Percentiles rank a stretch among this genome's conserved stretches.
Conservation (phyloP, 2,329 filamentous ascomycete species). For the Coleophoma eucalyptorum region DNA sequence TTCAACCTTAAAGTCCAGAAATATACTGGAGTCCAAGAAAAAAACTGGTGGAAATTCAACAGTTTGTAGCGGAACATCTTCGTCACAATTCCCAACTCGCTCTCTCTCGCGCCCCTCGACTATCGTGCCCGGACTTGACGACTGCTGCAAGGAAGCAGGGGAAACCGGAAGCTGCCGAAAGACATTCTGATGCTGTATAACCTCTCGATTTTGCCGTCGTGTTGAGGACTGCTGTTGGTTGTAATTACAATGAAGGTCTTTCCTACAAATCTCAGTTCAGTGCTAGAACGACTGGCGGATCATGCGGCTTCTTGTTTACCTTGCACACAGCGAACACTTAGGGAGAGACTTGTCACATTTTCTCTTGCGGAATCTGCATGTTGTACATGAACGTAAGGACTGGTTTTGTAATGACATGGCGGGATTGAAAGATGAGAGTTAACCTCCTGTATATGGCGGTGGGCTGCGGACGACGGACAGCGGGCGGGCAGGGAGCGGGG, state of each 20-base stretch:
- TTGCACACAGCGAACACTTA: constrained; percentile 10
- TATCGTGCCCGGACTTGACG: background rate
- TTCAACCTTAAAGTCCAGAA: constrained; percentile 4
- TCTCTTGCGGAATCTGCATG: constrained; percentile 10
- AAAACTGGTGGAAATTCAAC: constrained; percentile 9
- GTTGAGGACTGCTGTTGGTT: background rate
- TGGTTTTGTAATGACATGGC: background rate
- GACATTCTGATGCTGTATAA: background rate
- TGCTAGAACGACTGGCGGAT: too few relatives aligned
- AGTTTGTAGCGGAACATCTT: background rate
- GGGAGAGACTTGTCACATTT: constrained; percentile 11
- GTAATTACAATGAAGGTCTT: background rate
- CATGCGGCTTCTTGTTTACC: too few relatives aligned
- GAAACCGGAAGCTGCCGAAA: background rate
- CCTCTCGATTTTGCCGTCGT: background rate
- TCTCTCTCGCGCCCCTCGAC: too few relatives aligned
- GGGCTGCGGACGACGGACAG: background rate
- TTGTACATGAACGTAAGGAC: background rate
- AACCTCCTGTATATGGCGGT: too few relatives aligned
- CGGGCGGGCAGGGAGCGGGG: too few relatives aligned
- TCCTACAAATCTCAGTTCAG: background rate
- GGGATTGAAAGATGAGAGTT: too few relatives aligned
- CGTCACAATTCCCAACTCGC: too few relatives aligned
- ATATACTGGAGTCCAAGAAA: constrained; percentile 9
- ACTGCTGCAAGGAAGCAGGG: background rate